Conservation (phyloP, 2,329 filamentous ascomycete species). For the Pyricularia pennisetigena region DNA sequence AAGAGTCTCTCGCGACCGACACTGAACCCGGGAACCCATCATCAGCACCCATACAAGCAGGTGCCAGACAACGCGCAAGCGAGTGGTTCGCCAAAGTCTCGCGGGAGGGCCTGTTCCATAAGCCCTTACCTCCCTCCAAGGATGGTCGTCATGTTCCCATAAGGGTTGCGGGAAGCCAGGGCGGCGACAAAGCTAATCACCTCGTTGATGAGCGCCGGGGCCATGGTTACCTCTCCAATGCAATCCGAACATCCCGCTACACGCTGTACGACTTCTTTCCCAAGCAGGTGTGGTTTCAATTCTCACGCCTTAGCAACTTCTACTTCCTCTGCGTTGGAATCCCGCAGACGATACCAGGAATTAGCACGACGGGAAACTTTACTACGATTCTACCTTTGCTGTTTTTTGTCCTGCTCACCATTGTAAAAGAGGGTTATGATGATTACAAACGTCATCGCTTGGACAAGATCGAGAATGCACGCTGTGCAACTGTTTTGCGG, state of each 20-base stretch:
- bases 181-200: constrained; percentile 23
- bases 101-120: constrained; percentile 6
- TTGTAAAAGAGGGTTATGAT: constrained; percentile 80
- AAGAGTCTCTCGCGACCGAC: background rate
- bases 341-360: constrained; percentile 68
- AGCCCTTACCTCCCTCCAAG: constrained; percentile 13
- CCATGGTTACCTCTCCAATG: constrained; percentile 42
- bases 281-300: constrained; percentile 76
- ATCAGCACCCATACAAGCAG: background rate
- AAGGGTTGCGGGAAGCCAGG: constrained; percentile 5
- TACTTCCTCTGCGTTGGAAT: constrained; percentile 79
- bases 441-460: constrained; percentile 71
- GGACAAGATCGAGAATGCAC: constrained; percentile 70
- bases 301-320: constrained; percentile 79
- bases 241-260: constrained; percentile 75
- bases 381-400: constrained; percentile 65
- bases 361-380: constrained; percentile 66
- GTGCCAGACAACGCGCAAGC: background rate
- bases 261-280: constrained; percentile 78
- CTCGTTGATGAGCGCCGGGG: constrained; percentile 41
- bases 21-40: background rate
- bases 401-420: constrained; percentile 71
- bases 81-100: constrained; percentile 1
- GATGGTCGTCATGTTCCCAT: constrained; percentile 18
- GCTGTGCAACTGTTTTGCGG: constrained; percentile 34